phyloP scores from a whole-genome alignment of 2,329 filamentous ascomycete genomes.

The Didymella keratinophila region DNA sequence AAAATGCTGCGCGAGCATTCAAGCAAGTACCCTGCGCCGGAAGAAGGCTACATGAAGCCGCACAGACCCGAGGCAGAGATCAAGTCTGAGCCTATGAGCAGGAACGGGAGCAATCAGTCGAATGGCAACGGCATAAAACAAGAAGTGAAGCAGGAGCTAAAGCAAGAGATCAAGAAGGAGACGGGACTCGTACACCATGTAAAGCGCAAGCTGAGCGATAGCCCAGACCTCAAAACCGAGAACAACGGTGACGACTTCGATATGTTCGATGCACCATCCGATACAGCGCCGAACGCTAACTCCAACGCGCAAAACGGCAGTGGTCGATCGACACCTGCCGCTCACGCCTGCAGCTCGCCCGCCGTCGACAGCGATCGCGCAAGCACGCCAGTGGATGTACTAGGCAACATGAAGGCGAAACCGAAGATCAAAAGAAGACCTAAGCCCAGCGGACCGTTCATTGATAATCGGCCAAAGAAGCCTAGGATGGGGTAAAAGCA shows the following conservation, averaged over 20 bases:
- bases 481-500: slow-evolving; percentile 33
- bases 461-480: slow-evolving; percentile 36
- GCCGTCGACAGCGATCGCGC: slow-evolving; percentile 19
- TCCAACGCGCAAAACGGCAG: slow-evolving; percentile 34
- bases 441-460: slow-evolving; percentile 31
- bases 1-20: slow-evolving; percentile 64
- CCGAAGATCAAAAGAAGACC: slow-evolving; percentile 44
- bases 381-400: slow-evolving; percentile 10
- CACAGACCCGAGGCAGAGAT: slow-evolving; percentile 33
- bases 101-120: slow-evolving; percentile 33
- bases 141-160: slow-evolving; percentile 30
- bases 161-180: slow-evolving; percentile 35
- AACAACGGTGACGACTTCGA: slow-evolving; percentile 41
- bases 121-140: slow-evolving; percentile 24
- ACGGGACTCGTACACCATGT: slow-evolving; percentile 80
- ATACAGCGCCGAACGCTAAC: slow-evolving; percentile 27
- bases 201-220: slow-evolving; percentile 70
- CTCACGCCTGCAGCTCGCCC: slow-evolving; percentile 29
- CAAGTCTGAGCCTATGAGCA: slow-evolving; percentile 36
- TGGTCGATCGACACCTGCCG: slow-evolving; percentile 39
- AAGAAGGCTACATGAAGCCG: slow-evolving; percentile 32
- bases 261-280: slow-evolving; percentile 40
- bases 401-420: slow-evolving; percentile 24
- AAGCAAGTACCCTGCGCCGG: slow-evolving; percentile 48
- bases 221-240: slow-evolving; percentile 73